Evolutionary conservation across 208 protist species (phyloP).

Genomic region (Leishmania martiniquensis): DNA sequence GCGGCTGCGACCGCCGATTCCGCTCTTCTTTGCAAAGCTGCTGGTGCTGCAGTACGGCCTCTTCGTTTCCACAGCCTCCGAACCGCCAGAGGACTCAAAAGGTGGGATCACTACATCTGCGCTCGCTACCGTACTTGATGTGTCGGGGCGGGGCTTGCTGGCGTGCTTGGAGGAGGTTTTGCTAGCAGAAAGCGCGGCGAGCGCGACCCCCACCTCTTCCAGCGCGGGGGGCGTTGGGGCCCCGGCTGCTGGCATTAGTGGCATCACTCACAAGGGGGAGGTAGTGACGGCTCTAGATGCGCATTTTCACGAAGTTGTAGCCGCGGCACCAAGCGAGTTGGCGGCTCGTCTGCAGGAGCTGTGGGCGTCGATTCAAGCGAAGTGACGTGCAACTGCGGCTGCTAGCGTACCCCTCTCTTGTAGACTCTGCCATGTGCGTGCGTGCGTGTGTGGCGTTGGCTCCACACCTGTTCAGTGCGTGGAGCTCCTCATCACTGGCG

Average conservation of each 20-base stretch:
- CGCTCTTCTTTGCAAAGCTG: conserved; percentile 22
- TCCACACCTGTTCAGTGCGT: background rate
- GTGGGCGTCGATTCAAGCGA: conserved; percentile 6
- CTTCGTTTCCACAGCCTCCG: background rate
- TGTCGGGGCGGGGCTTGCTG: conserved; percentile 17
- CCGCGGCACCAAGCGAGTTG: conserved; percentile 3
- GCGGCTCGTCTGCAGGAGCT: conserved; percentile 6
- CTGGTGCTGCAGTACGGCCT: conserved; percentile 30
- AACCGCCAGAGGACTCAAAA: background rate
- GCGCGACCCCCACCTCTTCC: background rate
- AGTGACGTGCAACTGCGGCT: background rate
- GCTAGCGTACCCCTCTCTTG: background rate
- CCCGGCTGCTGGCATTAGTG: background rate
- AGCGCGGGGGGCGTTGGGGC: background rate
- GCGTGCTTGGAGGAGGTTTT: conserved; percentile 25
- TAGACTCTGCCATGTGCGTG: background rate
- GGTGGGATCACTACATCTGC: background rate
- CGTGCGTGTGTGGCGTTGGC: background rate
- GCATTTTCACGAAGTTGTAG: conserved; percentile 10
- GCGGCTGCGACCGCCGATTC: conserved; percentile 25
- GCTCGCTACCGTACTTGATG: conserved; percentile 7
- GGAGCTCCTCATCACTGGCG: background rate
- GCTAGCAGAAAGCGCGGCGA: conserved; percentile 8
- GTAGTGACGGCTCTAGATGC: conserved; percentile 2
- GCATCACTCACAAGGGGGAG: background rate